These are phyloP conservation scores for Penicillium ochrochloron DNA, from an alignment of 495 filamentous ascomycete genomes.

Conservation along the genomic window DNA sequence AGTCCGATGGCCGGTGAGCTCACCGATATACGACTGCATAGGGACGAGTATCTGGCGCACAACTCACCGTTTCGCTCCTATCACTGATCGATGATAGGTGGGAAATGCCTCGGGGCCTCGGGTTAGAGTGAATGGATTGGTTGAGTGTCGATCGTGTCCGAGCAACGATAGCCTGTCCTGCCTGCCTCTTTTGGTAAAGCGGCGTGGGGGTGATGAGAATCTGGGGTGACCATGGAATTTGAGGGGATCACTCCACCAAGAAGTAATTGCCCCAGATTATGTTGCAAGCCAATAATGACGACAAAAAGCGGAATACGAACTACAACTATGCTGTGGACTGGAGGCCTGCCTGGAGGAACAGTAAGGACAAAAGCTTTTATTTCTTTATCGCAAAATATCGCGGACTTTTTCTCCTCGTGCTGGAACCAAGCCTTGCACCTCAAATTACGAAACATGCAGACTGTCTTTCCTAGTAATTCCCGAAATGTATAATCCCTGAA, in stretches of 20 bases:
- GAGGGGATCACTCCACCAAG: not conserved
- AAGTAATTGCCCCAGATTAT: not conserved
- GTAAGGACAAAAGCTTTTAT: not conserved
- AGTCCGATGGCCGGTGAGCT: slow-evolving; percentile 24
- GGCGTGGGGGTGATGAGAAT: slow-evolving; percentile 28
- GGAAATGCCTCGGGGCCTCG: slow-evolving; percentile 8
- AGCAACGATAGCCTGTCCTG: not conserved
- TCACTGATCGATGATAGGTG: slow-evolving; percentile 13
- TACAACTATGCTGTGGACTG: not conserved
- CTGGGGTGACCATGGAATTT: slow-evolving; percentile 14
- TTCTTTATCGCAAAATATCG: not conserved
- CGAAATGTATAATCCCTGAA: not conserved
- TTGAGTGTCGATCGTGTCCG: slow-evolving; percentile 6
- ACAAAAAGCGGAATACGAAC: not conserved
- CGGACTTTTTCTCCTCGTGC: not conserved
- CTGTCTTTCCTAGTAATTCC: not conserved
- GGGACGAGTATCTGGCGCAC: not conserved
- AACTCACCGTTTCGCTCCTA: not conserved
- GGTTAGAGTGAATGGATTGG: not conserved
- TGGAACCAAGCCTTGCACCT: not conserved
- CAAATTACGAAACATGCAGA: not conserved
- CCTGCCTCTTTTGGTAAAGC: slow-evolving; percentile 9
- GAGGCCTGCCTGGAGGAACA: not conserved
- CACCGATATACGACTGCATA: not conserved
- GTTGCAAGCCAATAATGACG: not conserved